Conservation (phyloP, 2,329 filamentous ascomycete genomes). For the Plenodomus lindquistii region DNA sequence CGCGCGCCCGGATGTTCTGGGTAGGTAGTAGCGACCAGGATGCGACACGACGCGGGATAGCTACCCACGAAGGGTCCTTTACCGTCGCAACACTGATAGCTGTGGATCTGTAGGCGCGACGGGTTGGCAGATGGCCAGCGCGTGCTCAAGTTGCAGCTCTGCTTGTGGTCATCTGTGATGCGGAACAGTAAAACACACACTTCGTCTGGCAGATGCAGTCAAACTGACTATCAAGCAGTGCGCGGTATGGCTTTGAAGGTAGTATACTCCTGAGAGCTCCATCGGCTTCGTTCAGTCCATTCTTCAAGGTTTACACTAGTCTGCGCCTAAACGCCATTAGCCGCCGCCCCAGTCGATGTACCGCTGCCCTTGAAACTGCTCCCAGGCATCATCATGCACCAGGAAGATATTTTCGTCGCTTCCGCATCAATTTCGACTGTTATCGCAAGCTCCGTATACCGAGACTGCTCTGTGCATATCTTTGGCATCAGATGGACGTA, state of each 20-base stretch:
- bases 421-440: constrained; percentile 1
- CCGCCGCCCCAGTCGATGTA: constrained; percentile 2
- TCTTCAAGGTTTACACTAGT: constrained; percentile 4
- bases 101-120: too few species aligned
- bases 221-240: too few species aligned
- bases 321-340: constrained; percentile 29
- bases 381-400: neutral
- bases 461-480: neutral
- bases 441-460: neutral
- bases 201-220: too few species aligned
- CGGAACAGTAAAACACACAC: too few species aligned
- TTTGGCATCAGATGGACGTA: constrained; percentile 23
- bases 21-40: neutral
- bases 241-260: neutral
- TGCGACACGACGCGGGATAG: neutral
- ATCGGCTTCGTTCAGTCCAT: constrained; percentile 21
- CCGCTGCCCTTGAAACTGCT: neutral
- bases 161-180: neutral
- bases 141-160: neutral
- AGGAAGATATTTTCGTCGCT: neutral
- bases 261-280: constrained; percentile 7
- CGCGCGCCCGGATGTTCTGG: neutral
- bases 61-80: neutral
- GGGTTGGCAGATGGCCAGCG: neutral
- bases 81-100: neutral